Percentiles rank a stretch among this genome's conserved stretches.
These are phyloP conservation scores for Fomitiporia mediterranea DNA, from an alignment of 1,284 basidiomycete species.

Conservation along the genomic window DNA sequence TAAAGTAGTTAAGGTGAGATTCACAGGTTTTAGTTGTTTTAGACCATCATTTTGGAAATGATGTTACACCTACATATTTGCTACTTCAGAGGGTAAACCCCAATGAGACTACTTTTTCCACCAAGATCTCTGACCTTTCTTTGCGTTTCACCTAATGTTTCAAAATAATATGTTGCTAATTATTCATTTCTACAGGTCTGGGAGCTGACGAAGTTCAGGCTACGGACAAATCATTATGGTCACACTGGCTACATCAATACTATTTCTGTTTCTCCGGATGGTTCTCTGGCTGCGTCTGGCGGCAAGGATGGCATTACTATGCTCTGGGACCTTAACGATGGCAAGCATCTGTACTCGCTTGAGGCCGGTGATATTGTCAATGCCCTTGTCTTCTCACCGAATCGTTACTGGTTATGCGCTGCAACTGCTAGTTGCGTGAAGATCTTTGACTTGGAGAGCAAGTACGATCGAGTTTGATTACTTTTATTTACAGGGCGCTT, in stretches of 20 bases:
- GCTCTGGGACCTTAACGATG: slow-evolving; percentile 99
- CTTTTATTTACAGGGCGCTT: slow-evolving; percentile 23
- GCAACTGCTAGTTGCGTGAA: slow-evolving; percentile 98
- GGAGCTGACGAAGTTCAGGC: slow-evolving; percentile 99
- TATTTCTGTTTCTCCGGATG: slow-evolving; percentile 97
- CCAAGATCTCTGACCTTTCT: slow-evolving; percentile 67
- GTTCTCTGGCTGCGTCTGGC: slow-evolving; percentile 97
- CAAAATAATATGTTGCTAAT: slow-evolving; percentile 11
- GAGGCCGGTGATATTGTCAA: slow-evolving; percentile 99
- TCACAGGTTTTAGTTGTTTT: slow-evolving; percentile 13
- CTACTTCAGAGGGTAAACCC: slow-evolving; percentile 74
- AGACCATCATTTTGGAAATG: slow-evolving; percentile 31
- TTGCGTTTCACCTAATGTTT: not conserved
- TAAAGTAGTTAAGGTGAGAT: slow-evolving; percentile 97
- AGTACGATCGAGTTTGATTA: slow-evolving; percentile 52
- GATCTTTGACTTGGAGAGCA: slow-evolving; percentile 98
- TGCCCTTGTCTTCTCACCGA: slow-evolving; percentile 98
- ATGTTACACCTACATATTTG: slow-evolving; percentile 63
- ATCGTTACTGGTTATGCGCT: slow-evolving; percentile 99
- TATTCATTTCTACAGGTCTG: slow-evolving; percentile 69
- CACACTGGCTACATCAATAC: slow-evolving; percentile 99
- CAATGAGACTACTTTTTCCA: slow-evolving; percentile 69
- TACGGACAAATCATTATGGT: slow-evolving; percentile 99
- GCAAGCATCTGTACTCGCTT: slow-evolving; percentile 99
- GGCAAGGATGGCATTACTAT: slow-evolving; percentile 99